Base-by-base conservation (phyloP, 2,329 filamentous ascomycete species). In the Geosmithia morbida region DNA sequence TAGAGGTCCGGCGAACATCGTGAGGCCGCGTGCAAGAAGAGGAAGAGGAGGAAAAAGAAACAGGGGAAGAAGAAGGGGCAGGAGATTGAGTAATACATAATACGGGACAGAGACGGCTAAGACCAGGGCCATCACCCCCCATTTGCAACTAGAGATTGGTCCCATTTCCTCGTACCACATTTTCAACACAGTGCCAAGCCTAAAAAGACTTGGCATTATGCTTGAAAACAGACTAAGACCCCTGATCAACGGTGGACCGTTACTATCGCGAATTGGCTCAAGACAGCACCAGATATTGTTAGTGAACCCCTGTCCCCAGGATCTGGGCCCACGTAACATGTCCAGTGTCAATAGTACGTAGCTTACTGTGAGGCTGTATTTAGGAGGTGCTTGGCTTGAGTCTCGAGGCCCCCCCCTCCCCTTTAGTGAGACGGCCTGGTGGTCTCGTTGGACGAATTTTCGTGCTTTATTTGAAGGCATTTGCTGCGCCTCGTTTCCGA, bases 401-500 rank as follows among this genome's bases (percentile, higher is more conserved):
- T n/a, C n/a, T n/a, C 29, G 29, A 30, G 11, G 11, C 29, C 29
- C 29, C 29, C 29, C n/a, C n/a, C n/a, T n/a, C n/a, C n/a, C n/a
- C n/a, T n/a, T n/a, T n/a, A n/a, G n/a, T n/a, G n/a, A n/a, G n/a
- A n/a, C n/a, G n/a, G n/a, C n/a, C n/a, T n/a, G n/a, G n/a, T n/a
- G n/a, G n/a, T n/a, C n/a, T n/a, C n/a, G n/a, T n/a, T n/a, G n/a
- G n/a, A n/a, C n/a, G n/a, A n/a, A n/a, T n/a, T n/a, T n/a, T n/a
- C n/a, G n/a, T n/a, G n/a, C n/a, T n/a, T n/a, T n/a, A n/a, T n/a
- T n/a, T n/a, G n/a, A 17, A 22, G n/a, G 33, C 26, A 37, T 14
- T 30, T 46, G 45, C 45, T 46, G 45, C 45, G 45, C 45, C 45
- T 46, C 45, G 33, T n/a, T 37, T 18, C 22, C 22, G 8, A 26